Evolutionary conservation across 805 yeast genomes (phyloP).

Genomic region (Ogataea pilisensis): DNA sequence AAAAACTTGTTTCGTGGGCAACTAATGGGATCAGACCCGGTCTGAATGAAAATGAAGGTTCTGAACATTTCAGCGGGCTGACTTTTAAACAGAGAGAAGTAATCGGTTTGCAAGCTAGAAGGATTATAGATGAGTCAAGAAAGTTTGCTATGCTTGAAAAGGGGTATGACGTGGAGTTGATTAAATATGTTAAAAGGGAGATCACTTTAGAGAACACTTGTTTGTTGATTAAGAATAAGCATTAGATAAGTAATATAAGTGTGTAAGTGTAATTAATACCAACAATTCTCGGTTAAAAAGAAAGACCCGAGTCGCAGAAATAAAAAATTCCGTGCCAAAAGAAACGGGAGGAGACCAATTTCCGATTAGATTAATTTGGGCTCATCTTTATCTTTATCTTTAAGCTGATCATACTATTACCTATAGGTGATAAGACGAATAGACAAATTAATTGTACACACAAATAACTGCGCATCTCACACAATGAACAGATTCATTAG

Average conservation of each 20-base stretch:
- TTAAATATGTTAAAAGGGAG: conserved; percentile 52
- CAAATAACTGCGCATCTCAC: no score
- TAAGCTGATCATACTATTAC: no score
- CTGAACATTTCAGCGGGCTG: conserved; percentile 45
- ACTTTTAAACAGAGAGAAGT: conserved; percentile 45
- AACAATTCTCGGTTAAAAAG: no score
- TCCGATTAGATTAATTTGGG: no score
- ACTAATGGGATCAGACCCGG: conserved; percentile 60
- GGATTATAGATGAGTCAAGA: conserved; percentile 74
- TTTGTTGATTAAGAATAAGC: conserved; percentile 16
- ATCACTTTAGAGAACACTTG: conserved; percentile 63
- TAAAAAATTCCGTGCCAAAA: no score
- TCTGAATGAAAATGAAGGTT: conserved; percentile 33
- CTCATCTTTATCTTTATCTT: no score
- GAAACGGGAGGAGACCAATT: no score
- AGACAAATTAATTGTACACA: no score
- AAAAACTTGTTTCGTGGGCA: conserved; percentile 83
- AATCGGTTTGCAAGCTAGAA: conserved; percentile 65
- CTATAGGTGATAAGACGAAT: no score
- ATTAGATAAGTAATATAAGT: not conserved
- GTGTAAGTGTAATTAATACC: no score
- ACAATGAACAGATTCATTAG: no score
- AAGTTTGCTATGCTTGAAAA: conserved; percentile 39
- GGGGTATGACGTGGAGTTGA: conserved; percentile 45
- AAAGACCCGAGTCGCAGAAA: no score